Base-by-base conservation (phyloP, 192 early-diverging fungal species). In the Lobosporangium transversale region DNA sequence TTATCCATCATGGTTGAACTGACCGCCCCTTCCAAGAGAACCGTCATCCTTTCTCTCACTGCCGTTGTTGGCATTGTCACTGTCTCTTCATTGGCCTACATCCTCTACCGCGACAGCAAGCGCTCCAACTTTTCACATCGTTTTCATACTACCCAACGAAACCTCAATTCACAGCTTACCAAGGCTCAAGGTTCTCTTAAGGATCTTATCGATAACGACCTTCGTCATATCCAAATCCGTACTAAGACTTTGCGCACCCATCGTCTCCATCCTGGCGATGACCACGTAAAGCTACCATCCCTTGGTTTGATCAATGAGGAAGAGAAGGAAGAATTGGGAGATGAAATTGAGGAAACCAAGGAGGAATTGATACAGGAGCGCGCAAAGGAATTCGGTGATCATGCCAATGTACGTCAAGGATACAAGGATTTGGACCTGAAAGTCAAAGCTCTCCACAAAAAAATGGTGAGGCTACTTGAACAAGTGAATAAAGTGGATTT, bases 281-380 rank as follows among this genome's bases (percentile, higher is more conserved):
- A 60, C 0, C 20, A 62, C 6, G 71, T 60, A 24, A 37, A 75
- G 1, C 20, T 75, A 1, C 71, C 63, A 2, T 62, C 51, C 2
- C 44, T 75, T 2, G 71, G 71, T 24, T 36, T 66, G 15, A 55
- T 61, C 33, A 52, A 56, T 26, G 44, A 66, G 8, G 31, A 61
- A 8, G 71, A 75, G 51, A 61, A 66, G 9, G 33, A 29, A 4
- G 44, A 54, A 6, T 11, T 66, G 2, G 62, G 56, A 21, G 31
- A 37, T 3, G 69, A 73, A 14, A 26, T 61, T 10, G 48, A 65
- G 37, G 71, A 75, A 33, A 66, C 63, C 9, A 47, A 60, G n/a
- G 63, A 75, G 24, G 71, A 75, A n/a, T 35, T 75, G 43, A 55
- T 75, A 15, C 62, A 44, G 10, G 71, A 75, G 35, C 71, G 58